Base-by-base conservation (phyloP, 2,329 filamentous ascomycete species). In the Xylariaceae sp. region DNA sequence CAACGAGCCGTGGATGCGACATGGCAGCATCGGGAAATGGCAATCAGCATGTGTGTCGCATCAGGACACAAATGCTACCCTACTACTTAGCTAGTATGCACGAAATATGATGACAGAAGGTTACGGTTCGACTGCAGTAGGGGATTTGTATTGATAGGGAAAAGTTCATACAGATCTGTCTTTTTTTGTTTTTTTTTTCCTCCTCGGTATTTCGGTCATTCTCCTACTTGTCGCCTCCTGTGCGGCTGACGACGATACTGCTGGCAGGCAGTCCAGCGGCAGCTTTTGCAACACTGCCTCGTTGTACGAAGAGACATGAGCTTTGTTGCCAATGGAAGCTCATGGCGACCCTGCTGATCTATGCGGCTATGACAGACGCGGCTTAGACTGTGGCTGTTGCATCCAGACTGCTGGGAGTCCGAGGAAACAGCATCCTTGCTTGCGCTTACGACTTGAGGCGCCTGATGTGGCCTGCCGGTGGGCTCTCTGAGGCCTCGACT, bases 351-450 rank as follows among this genome's bases (percentile, higher is more conserved):
- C 45, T 49, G 45, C 41, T 47, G 37, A 33, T 38, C 29, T 40
- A 33, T 17, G 19, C 32, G 41, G 11, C 56, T 56, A 56, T 39
- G 28, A 51, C 56, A 40, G 49, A 56, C 48, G 39, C 11, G 52
- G 56, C 45, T 53, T 57, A 59, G 56, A 36, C 33, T 38, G 50
- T 53, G 45, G 49, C 53, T 55, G n/a, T 50, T 51, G 52, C 56
- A 56, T 46, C 57, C 57, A 57, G 47, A 49, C 51, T 50, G 51
- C 55, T 56, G 57, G 57, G 56, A 58, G 56, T 30, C 48, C 42
- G 42, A 44, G 43, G 40, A 51, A 47, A 49, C 35, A 30, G 30
- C 41, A 58, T 53, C 57, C 57, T 53, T 59, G 54, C 47, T 45
- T 49, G 30, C 30, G 13, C 30, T 32, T 32, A 32, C 13, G 30